A percentile compares a stretch with the other conserved stretches of the same genome.
These are phyloP conservation scores for Cytidiella melzeri DNA, from an alignment of 768 basidiomycete species.

Conservation along the genomic window DNA sequence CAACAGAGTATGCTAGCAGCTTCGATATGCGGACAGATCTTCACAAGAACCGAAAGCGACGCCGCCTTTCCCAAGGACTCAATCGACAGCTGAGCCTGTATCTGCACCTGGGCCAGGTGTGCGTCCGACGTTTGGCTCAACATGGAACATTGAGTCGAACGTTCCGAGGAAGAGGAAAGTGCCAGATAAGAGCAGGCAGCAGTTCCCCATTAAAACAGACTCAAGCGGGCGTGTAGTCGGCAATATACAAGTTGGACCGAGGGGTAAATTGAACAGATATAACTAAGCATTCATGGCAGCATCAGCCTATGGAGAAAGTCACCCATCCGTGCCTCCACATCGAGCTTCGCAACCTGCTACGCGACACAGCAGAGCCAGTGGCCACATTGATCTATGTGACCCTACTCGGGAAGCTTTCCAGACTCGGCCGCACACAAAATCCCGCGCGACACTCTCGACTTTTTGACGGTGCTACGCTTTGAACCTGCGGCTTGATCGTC, in stretches of 20 bases:
- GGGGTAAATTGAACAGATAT: not conserved
- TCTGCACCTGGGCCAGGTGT: too few relatives aligned
- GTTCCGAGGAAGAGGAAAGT: too few relatives aligned
- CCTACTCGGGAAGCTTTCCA: too few relatives aligned
- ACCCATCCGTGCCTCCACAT: conserved; percentile 8
- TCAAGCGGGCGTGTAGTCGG: not conserved
- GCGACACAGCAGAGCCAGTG: conserved; percentile 78
- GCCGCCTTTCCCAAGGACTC: too few relatives aligned
- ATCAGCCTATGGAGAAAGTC: not conserved
- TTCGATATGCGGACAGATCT: too few relatives aligned
- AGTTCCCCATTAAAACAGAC: not conserved
- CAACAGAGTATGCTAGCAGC: too few relatives aligned
- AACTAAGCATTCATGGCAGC: not conserved
- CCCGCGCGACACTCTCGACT: conserved; percentile 4
- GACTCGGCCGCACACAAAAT: not conserved
- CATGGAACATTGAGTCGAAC: too few relatives aligned
- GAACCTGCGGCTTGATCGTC: conserved; percentile 88
- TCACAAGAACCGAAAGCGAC: too few relatives aligned
- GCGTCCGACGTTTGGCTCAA: too few relatives aligned
- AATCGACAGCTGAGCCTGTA: too few relatives aligned
- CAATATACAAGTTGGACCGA: not conserved
- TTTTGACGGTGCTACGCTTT: conserved; percentile 92
- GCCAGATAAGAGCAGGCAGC: too few relatives aligned
- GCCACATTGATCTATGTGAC: conserved; percentile 75
- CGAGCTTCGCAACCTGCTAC: conserved; percentile 52